Base-by-base conservation (phyloP, 2,329 filamentous ascomycete species). In the Thermoascus crustaceus region DNA sequence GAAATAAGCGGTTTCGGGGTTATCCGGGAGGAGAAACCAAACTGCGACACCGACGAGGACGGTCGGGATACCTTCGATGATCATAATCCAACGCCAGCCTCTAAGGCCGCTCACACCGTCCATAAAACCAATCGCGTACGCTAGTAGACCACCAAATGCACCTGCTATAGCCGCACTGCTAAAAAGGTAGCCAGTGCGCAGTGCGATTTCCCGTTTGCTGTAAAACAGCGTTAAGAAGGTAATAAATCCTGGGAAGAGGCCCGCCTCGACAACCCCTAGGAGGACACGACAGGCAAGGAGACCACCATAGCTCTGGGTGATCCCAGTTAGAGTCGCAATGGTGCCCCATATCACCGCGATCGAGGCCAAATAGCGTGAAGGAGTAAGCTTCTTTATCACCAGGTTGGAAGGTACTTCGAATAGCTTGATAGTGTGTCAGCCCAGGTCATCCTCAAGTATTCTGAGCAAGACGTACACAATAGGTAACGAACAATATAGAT, bases 201-300 rank as follows among this genome's bases (percentile, higher is more conserved):
- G 60, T 4, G 80, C 82, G 2, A 86, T 71, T 57, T 87, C 82
- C 18, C 72, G 69, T 50, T 81, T 82, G 30, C 76, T 82, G 61
- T 87, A 87, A 66, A 85, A 86, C 45, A 85, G 73, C 0, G 82
- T 85, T 11, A 87, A 67, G 46, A 85, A 85, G 4, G 74, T 78
- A 44, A 82, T 60, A n/a, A 64, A 45, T 0, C 81, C 80, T 0
- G 82, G 81, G 44, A 85, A 84, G 0, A 85, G 62, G 0, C 80
- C 81, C 0, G 80, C 80, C 58, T 85, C 81, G 24, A 84, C 69
- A 5, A 72, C 66, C 4, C 82, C 82, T 0, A 87, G 72, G 9
- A 86, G 61, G 0, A 87, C 52, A 4, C 82, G 77, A 43, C 77
- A 79, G 4, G 73, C 80, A n/a, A 87, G 61, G 3, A 88, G 64